A percentile compares a stretch with the other conserved stretches of the same genome.
These are phyloP conservation scores for Coemansia sp. DNA, from an alignment of 192 early-diverging fungal genomes.

Conservation along the genomic window DNA sequence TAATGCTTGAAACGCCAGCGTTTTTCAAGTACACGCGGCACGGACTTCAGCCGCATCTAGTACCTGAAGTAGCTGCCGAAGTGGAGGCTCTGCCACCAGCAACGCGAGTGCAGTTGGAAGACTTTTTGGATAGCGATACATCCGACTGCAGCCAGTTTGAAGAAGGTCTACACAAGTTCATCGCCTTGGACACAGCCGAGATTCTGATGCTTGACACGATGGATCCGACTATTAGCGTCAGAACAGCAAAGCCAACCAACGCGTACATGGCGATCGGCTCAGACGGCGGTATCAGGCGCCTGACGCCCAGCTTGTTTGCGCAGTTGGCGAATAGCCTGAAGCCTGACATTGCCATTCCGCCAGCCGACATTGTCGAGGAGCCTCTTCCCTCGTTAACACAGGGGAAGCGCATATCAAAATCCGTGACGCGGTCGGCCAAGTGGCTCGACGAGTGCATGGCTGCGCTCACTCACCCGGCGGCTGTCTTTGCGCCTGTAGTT, in stretches of 20 bases:
- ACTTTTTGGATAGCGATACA: slow-evolving; percentile 39
- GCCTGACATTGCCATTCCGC: slow-evolving; percentile 48
- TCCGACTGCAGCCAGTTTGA: slow-evolving; percentile 12
- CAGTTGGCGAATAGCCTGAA: slow-evolving; percentile 24
- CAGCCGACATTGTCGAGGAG: slow-evolving; percentile 48
- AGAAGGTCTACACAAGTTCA: slow-evolving; percentile 31
- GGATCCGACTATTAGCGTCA: slow-evolving; percentile 32
- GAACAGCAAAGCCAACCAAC: slow-evolving; percentile 30
- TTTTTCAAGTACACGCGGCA: slow-evolving; percentile 53
- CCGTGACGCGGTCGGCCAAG: slow-evolving; percentile 35
- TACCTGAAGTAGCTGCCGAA: slow-evolving; percentile 49
- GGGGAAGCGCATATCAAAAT: slow-evolving; percentile 54
- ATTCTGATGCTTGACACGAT: slow-evolving; percentile 42
- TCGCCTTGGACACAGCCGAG: slow-evolving; percentile 22
- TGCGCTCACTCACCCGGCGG: slow-evolving; percentile 13
- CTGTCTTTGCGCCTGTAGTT: slow-evolving; percentile 51
- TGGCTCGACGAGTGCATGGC: slow-evolving; percentile 54
- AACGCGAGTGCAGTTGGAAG: slow-evolving; percentile 52
- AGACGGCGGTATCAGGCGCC: slow-evolving; percentile 38
- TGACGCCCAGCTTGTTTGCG: slow-evolving; percentile 40
- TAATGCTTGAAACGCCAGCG: slow-evolving; percentile 35
- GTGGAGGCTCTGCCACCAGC: slow-evolving; percentile 29
- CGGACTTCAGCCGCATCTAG: slow-evolving; percentile 53
- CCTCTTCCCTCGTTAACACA: slow-evolving; percentile 39
- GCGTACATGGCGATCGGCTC: slow-evolving; percentile 47